Evolutionary conservation across 2,329 filamentous ascomycete species (phyloP).

Genomic region (Xylaria arbuscula): DNA sequence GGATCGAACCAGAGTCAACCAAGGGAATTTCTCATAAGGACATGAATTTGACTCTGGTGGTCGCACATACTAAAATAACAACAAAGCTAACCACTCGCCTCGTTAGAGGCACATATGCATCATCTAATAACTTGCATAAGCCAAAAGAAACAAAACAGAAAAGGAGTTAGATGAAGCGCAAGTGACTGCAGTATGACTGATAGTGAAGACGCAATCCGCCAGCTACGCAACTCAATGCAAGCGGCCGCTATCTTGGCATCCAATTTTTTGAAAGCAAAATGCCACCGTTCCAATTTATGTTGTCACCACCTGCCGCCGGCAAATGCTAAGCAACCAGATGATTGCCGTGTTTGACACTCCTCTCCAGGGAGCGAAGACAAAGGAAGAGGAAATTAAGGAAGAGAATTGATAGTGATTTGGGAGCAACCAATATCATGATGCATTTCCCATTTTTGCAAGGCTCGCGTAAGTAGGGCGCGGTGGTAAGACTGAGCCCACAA

Average conservation of each 20-base stretch:
- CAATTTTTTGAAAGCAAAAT: constrained; percentile 20
- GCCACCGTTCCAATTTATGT: constrained; percentile 18
- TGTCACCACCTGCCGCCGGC: constrained; percentile 3
- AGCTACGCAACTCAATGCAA: constrained; percentile 19
- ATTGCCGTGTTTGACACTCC: background rate
- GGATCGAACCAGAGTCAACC: background rate
- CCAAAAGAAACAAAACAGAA: background rate
- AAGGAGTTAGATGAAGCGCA: background rate
- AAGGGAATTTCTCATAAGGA: constrained; percentile 1
- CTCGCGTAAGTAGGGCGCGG: background rate
- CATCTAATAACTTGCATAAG: constrained; percentile 20
- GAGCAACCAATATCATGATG: background rate
- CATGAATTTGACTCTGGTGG: constrained; percentile 11
- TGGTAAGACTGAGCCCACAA: background rate
- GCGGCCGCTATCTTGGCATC: constrained; percentile 21
- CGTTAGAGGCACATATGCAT: constrained; percentile 10
- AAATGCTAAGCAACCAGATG: background rate
- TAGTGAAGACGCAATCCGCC: background rate
- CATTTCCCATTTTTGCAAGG: background rate
- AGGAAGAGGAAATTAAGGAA: background rate
- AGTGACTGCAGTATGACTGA: background rate
- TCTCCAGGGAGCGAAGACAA: background rate
- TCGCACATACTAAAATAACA: constrained; percentile 12
- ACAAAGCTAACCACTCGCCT: constrained; percentile 17
- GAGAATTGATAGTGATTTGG: background rate